Conservation (phyloP, 352 stramenopile species). For the Phytophthora syringae region DNA sequence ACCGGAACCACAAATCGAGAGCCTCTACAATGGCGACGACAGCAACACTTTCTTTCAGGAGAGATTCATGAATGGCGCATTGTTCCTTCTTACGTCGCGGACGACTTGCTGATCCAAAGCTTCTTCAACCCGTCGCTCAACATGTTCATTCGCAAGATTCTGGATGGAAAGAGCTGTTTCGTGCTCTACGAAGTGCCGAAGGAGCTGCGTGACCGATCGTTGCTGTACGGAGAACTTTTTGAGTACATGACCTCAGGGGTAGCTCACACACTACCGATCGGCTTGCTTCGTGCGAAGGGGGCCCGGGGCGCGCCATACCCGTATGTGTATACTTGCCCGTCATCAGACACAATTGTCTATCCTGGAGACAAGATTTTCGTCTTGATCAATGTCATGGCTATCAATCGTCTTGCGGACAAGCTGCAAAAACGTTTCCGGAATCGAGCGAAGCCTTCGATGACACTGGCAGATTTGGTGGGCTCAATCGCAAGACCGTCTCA, state of each 20-base stretch:
- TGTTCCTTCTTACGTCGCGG: conserved; percentile 83
- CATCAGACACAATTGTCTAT: conserved; percentile 64
- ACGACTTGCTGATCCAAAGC: conserved; percentile 87
- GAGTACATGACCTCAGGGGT: conserved; percentile 76
- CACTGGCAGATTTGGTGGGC: conserved; percentile 31
- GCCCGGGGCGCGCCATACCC: conserved; percentile 59
- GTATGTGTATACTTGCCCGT: conserved; percentile 86
- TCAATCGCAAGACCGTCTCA: conserved; percentile 22
- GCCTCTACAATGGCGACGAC: conserved; percentile 51
- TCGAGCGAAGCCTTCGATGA: conserved; percentile 30
- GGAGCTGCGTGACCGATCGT: conserved; percentile 44
- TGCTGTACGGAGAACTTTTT: conserved; percentile 80
- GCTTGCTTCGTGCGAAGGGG: conserved; percentile 65
- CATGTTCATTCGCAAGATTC: conserved; percentile 80
- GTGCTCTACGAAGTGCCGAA: conserved; percentile 82
- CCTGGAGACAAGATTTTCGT: conserved; percentile 83
- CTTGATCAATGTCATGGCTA: conserved; percentile 73
- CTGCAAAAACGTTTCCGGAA: conserved; percentile 76
- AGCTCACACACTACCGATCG: conserved; percentile 79
- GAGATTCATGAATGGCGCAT: conserved; percentile 80
- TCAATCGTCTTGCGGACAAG: conserved; percentile 81
- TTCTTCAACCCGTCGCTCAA: conserved; percentile 91
- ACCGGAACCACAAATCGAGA: conserved; percentile 29
- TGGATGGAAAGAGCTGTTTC: conserved; percentile 89
- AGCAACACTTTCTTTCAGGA: conserved; percentile 88